A percentile compares a stretch with the other conserved stretches of the same genome.
Conservation (phyloP, 352 stramenopile genomes). For the Globisporangium parvum region DNA sequence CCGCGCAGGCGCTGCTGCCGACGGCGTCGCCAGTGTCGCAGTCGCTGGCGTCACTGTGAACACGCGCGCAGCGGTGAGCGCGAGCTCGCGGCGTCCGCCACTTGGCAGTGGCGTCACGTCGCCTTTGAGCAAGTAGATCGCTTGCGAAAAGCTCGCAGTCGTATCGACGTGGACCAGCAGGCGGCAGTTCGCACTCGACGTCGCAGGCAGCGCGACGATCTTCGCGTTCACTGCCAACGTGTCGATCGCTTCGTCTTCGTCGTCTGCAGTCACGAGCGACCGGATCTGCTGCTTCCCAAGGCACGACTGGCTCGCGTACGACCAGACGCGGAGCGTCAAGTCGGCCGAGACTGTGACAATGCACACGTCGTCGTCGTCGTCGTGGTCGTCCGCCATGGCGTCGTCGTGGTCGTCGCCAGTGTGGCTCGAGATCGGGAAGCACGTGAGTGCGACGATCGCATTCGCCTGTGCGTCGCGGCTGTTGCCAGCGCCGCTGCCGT, state of each 20-base stretch:
- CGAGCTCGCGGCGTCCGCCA: conserved; percentile 28
- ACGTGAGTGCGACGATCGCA: conserved; percentile 52
- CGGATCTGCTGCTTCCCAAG: conserved; percentile 56
- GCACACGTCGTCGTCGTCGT: conserved; percentile 54
- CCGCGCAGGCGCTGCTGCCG: conserved; percentile 18
- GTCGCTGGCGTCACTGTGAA: conserved; percentile 28
- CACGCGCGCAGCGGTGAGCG: conserved; percentile 40
- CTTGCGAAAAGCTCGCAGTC: conserved; percentile 38
- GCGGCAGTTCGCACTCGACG: conserved; percentile 51
- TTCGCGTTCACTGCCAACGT: conserved; percentile 49
- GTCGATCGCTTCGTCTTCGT: conserved; percentile 31
- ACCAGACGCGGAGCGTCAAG: conserved; percentile 62
- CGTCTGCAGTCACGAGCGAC: conserved; percentile 25
- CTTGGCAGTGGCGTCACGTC: conserved; percentile 31
- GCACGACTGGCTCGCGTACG: conserved; percentile 56
- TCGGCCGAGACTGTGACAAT: conserved; percentile 64
- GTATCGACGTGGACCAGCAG: conserved; percentile 65
- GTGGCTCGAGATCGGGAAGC: conserved; percentile 47
- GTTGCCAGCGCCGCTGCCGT: conserved; percentile 16
- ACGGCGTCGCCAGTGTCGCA: neutral
- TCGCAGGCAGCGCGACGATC: conserved; percentile 45
- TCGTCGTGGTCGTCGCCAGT: neutral
- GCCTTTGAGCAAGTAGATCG: conserved; percentile 57
- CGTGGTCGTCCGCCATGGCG: conserved; percentile 17
- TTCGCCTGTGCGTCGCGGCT: conserved; percentile 19